Evolutionary conservation across 108 stramenopile species (phyloP), one percentile per base, ranked within the genome.

Genomic region (Nitzschia palea): DNA sequence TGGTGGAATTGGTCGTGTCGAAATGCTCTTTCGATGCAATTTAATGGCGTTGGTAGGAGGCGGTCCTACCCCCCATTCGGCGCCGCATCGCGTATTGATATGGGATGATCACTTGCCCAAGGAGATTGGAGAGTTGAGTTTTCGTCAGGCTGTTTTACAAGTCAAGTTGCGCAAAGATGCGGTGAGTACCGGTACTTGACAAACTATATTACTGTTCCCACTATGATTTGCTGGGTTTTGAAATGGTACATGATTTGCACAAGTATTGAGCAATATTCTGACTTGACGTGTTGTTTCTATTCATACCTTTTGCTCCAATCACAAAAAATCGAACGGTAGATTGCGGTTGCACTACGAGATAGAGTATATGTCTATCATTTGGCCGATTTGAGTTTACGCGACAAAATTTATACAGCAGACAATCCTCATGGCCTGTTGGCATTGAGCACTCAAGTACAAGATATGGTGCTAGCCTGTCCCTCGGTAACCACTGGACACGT

Each of bases 1-100:
- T 15, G 89, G 88, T 26, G 97, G 98, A 5, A 93, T 99, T 30
- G 98, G 96, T n/a, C 80, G 78, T 43, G 95, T 98, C 10, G 97
- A 98, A 86, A 97, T 99, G 98, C 86, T 99, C 23, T 99, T 97
- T 76, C 89, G 99, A 10, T 96, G 96, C 74, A 99, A 99, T 56
- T 79, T 99, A 5, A 82, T 99, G 62, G 98, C 98, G 10, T 80
- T 99, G 31, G 98, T 97, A 20, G 98, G 99, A 8, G 95, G 95
- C 0, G 87, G 85, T 1, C 43, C 79, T 28, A 81, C 90, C 27
- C 97, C 99, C 2, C 81, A 96, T 9, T 95, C 87, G 32, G 95
- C 98, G 22, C 90, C 95, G 14, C 95, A 98, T 70, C 97, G 97
- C 64, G 97, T 99, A 1, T 87, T 97, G 72, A 96, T 99, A 31